A percentile compares a stretch with the other conserved stretches of the same genome.
These are phyloP conservation scores for Teratosphaeria viscida DNA, from an alignment of 2,329 filamentous ascomycete genomes.

Conservation along the genomic window DNA sequence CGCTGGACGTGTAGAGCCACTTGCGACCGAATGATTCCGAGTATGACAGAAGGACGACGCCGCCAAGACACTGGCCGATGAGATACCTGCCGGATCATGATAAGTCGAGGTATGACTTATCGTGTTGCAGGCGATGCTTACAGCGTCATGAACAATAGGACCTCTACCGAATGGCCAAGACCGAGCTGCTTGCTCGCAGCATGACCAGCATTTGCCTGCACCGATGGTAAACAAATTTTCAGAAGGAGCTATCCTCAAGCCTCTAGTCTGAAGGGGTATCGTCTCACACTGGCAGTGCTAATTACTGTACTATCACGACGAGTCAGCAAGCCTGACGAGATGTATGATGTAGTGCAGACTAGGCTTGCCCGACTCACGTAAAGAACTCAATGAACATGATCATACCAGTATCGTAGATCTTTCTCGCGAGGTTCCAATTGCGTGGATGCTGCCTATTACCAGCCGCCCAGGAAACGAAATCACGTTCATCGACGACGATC, in stretches of 20 bases:
- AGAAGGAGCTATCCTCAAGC: background rate
- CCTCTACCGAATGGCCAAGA: background rate
- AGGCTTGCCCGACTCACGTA: background rate
- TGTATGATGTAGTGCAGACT: background rate
- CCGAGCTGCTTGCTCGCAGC: background rate
- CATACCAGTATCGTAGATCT: background rate
- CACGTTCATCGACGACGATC: background rate
- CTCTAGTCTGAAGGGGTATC: background rate
- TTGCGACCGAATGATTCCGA: background rate
- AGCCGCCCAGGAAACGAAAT: background rate
- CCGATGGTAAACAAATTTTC: background rate
- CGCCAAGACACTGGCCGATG: background rate
- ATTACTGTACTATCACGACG: background rate
- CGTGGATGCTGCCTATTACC: background rate
- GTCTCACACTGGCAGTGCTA: background rate
- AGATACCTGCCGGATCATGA: background rate
- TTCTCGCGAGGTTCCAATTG: background rate
- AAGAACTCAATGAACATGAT: background rate
- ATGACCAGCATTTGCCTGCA: background rate
- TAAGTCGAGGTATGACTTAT: background rate
- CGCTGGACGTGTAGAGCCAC: background rate
- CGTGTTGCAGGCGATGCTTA: background rate
- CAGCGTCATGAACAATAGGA: background rate
- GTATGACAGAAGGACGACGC: background rate
- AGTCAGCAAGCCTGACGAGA: background rate